Evolutionary conservation across 176 grass and related monocot species (phyloP), one percentile per base, ranked within the genome.

Genomic region (Rhipidocladum racemiflorum): DNA sequence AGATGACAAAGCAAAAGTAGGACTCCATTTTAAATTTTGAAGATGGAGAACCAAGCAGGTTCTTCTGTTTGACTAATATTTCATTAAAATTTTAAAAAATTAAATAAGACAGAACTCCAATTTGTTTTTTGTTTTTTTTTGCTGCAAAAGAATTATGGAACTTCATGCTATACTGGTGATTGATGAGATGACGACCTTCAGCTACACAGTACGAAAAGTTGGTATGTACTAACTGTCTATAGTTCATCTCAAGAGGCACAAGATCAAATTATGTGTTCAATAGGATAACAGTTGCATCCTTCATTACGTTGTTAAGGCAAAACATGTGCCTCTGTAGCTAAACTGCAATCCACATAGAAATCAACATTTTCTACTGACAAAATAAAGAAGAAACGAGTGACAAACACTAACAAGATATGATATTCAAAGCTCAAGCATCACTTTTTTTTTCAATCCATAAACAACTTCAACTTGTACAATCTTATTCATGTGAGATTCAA

Each of bases 351-450:
- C 20, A 74, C 46, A 13, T 0, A 75, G 30, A 65, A 54, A 30
- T 18, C 23, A 36, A 38, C n/a, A 83, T 66, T 65, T 75, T 66
- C 11, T 4, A 3, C 10, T 65, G 40, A 53, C 14, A 65, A 74
- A 74, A 68, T 45, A 76, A 72, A 82, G 39, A 61, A 82, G 9
- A 82, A 70, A 70, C 32, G 38, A 72, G 2, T 3, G 49, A 34
- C 8, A 68, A 35, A 34, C 18, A 18, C 5, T 28, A 78, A 32
- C 4, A 60, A 13, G 10, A 59, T 5, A 39, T 20, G 44, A 45
- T 65, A 76, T 83, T 48, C 83, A 77, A 34, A 78, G 36, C 39
- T 57, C 20, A 25, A 54, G 77, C 48, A 54, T 44, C 68, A 64
- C 46, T 34, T 40, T 40, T 68, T 35, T 65, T 83, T 68, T 48